These are phyloP conservation scores for Colletotrichum lindemuthianum DNA, from an alignment of 2,329 filamentous ascomycete genomes.

Conservation along the genomic window DNA sequence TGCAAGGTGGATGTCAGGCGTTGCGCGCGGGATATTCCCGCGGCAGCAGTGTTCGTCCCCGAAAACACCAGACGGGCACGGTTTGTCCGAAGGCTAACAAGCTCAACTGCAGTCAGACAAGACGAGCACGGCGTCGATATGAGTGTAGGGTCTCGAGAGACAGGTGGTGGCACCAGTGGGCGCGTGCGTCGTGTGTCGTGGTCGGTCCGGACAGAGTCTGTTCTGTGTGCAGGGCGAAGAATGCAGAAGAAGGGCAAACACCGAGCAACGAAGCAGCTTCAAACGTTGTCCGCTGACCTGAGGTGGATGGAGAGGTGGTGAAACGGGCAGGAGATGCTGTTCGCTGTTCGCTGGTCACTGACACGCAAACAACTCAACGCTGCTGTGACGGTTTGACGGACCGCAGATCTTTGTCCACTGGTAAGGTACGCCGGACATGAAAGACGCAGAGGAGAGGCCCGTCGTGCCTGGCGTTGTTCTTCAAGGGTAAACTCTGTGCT, in stretches of 20 bases:
- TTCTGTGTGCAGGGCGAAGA: background rate
- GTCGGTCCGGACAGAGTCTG: conserved; percentile 16
- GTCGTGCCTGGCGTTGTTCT: too few species aligned
- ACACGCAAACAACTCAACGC: conserved; percentile 28
- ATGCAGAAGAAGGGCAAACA: background rate
- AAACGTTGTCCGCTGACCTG: conserved; percentile 16
- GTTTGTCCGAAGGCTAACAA: conserved; percentile 21
- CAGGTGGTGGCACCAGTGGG: conserved; percentile 22
- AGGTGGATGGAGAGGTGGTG: conserved; percentile 15
- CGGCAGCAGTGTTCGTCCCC: too few species aligned
- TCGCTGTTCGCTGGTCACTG: conserved; percentile 24
- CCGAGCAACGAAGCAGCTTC: conserved; percentile 10
- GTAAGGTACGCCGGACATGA: too few species aligned
- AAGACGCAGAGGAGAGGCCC: too few species aligned
- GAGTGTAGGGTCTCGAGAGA: conserved; percentile 9
- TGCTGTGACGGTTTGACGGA: conserved; percentile 21
- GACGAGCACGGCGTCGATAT: background rate
- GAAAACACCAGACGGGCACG: conserved; percentile 18
- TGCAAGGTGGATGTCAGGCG: too few species aligned
- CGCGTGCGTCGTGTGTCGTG: conserved; percentile 27
- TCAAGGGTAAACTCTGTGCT: too few species aligned
- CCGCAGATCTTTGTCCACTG: background rate
- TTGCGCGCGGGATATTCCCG: too few species aligned
- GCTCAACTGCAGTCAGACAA: background rate
- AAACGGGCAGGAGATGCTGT: conserved; percentile 24